These are phyloP conservation scores for Colletotrichum liaoningense DNA, from an alignment of 2,329 filamentous ascomycete species.

Conservation along the genomic window DNA sequence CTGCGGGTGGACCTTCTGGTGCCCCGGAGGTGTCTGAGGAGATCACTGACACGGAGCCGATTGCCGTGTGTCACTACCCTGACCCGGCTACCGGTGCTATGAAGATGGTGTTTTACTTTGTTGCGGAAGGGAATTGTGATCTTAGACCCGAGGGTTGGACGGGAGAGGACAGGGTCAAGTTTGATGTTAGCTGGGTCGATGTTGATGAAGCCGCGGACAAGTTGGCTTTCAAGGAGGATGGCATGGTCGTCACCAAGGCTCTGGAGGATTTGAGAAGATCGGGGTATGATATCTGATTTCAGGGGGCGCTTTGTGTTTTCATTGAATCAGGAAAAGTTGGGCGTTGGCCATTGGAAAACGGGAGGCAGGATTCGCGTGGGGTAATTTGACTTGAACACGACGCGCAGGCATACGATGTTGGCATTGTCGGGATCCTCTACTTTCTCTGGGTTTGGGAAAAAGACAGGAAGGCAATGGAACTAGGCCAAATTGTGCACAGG, in stretches of 20 bases:
- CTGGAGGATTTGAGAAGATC: conserved; percentile 41
- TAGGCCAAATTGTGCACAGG: neutral
- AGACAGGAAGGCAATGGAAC: no score
- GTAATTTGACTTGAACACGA: neutral
- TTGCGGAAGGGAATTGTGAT: conserved; percentile 46
- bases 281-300: conserved; percentile 40
- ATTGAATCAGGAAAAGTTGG: neutral
- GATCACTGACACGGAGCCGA: conserved; percentile 48
- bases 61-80: conserved; percentile 49
- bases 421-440: neutral
- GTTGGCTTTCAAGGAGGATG: conserved; percentile 40
- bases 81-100: conserved; percentile 48
- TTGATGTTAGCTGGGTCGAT: conserved; percentile 44
- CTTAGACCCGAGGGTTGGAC: conserved; percentile 20
- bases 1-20: conserved; percentile 26
- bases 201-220: conserved; percentile 37
- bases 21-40: conserved; percentile 41
- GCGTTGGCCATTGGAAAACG: neutral
- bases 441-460: no score
- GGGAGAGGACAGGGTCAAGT: conserved; percentile 39
- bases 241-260: conserved; percentile 42
- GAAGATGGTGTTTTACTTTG: conserved; percentile 55
- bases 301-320: neutral
- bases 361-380: neutral
- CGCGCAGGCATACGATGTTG: neutral